Base-by-base conservation (phyloP, 148 eudicot species). In the Linanthus parryae region DNA sequence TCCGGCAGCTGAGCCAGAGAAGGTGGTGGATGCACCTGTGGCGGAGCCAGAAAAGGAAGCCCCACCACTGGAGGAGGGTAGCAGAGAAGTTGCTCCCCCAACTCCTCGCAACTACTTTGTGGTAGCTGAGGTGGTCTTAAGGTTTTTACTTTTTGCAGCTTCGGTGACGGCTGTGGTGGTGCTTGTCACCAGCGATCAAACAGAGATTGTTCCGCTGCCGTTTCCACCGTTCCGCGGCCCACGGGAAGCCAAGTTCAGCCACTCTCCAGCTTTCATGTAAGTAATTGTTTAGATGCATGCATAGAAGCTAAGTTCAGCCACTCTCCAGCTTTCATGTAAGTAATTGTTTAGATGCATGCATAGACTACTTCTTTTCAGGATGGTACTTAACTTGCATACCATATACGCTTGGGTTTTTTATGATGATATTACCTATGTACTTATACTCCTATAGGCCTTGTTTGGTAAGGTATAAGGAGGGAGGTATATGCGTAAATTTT, bases 211-310 rank as follows among this genome's bases (percentile, higher is more conserved):
- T 5, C 19, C 0, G 10, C 0, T 21, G 21, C n/a, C 26, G 12
- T 2, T 10, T 1, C 28, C 53, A 12, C 59, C 47, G 17, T 28
- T 4, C 15, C 33, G 21, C 24, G 29, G 12, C 4, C 8, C 0
- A 0, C 20, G 8, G 8, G 1, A 34, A 7, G 18, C 49, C 19
- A 55, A 48, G 37, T 63, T 63, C 47, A 18, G 39, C 13, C 24
- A 56, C 51, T 56, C 68, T 0, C 55, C 68, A 1, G 61, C 68
- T 12, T 39, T 63, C 9, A 55, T 56, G 68, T 63, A 44, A 63
- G 61, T 58, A 12, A 14, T 14, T 14, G 9, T 2, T 28, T 27
- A 8, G 4, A 1, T 47, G 3, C 3, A 8, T 48, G 0, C 36
- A 27, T 7, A 4, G 15, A 27, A 5, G 52, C 61, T 10, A 57